Base-by-base conservation (phyloP, 768 basidiomycete species). In the Trametes sanguinea region DNA sequence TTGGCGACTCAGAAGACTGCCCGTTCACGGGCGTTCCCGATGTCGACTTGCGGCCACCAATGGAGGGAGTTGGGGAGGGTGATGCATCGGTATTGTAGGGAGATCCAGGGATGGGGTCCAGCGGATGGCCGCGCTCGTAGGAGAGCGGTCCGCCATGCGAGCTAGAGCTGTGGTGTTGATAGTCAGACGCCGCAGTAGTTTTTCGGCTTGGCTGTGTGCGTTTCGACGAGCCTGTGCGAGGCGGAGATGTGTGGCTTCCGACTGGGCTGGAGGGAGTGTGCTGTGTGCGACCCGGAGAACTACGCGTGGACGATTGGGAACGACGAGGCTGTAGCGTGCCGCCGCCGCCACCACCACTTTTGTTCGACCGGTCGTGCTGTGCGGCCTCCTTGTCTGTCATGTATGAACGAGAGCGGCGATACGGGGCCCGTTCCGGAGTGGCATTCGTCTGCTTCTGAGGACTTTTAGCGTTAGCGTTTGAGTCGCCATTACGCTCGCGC, bases 21-120 rank as follows among this genome's bases (percentile, higher is more conserved):
- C 75, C 75, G 67, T 76, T 76, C 56, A 71, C 55, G 57, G 77
- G 69, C 54, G 69, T 64, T 5, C 72, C 66, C 27, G 74, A 67
- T n/a, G 68, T 63, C 43, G 80, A 79, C 71, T 80, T 80, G 44
- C 77, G 78, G 4, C 40, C 77, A 70, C 29, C 75, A 17, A 61
- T 74, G n/a, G 80, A 76, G 6, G 86, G 85, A 13, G 60, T 33
- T 17, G 64, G 58, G 5, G 61, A 53, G 8, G 83, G 79, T 46
- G 88, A 85, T 44, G 76, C 80, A 51, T 90, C 89, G 33, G 86
- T 85, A 11, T 77, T 70, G 66, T 85, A 85, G 0, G 87, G 87
- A 47, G 90, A 92, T 45, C 84, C 75, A 6, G 75, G 74, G 14
- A 76, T 75, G 7, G 75, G 75, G 14, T 73, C 71, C 17, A 76